phyloP scores from a whole-genome alignment of 2,329 filamentous ascomycete species.

The Sporothrix inflata region DNA sequence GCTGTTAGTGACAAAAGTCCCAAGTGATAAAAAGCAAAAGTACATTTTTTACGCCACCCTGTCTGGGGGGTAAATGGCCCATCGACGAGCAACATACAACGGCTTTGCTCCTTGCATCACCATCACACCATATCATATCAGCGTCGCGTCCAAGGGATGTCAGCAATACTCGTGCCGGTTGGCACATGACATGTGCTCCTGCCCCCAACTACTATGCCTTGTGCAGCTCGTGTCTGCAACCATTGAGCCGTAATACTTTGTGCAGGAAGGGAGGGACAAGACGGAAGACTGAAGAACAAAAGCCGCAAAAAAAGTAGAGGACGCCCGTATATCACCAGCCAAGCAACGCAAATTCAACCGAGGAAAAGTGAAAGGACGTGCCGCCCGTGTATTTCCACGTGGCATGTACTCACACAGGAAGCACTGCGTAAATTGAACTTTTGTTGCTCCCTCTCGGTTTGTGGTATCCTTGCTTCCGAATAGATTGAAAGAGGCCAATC shows the following conservation, averaged over 20 bases:
- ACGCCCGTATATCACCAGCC: background rate
- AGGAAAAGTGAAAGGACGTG: background rate
- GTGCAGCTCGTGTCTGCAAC: background rate
- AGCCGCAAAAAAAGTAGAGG: no score
- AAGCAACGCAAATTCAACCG: background rate
- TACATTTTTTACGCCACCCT: no score
- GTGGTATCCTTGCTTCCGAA: background rate
- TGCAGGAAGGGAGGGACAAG: background rate
- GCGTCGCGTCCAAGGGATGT: background rate
- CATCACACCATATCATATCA: background rate
- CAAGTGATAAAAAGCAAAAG: background rate
- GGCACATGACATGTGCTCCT: background rate
- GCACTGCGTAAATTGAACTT: background rate
- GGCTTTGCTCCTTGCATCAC: background rate
- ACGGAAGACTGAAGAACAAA: background rate
- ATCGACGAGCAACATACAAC: no score
- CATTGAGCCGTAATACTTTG: background rate
- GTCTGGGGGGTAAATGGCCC: no score
- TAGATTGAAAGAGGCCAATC: background rate
- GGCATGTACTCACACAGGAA: background rate
- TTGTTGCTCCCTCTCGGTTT: background rate
- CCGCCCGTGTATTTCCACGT: slow-evolving; percentile 4
- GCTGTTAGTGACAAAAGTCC: background rate
- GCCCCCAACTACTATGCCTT: background rate
- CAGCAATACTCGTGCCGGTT: no score